Base-by-base conservation (phyloP, 805 yeast species). In the Cyberlindnera misumaiensis region DNA sequence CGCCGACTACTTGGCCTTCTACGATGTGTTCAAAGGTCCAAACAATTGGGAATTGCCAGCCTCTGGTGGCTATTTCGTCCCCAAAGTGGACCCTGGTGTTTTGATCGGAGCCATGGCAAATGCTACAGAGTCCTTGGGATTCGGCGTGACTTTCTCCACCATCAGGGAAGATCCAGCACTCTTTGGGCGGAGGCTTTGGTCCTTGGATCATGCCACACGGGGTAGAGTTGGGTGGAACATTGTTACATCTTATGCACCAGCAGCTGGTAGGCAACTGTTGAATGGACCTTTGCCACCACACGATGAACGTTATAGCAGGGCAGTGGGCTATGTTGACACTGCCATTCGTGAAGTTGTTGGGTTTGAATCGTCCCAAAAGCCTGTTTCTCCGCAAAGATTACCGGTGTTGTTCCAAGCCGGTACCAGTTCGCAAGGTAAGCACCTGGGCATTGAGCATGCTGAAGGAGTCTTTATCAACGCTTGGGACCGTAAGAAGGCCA, bases 211-310 rank as follows among this genome's bases (percentile, higher is more conserved):
- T 41, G 55, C 67, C 29, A 58, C 67, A 6, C 53, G 54, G 8
- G 73, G 73, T 4, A 55, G 73, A 43, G 49, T 68, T 36, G 73
- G 73, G 13, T 68, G 73, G 73, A 68, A 68, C 45, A 60, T 68
- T n/a, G 72, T 68, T 22, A 60, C 70, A 7, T 63, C 70, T 1
- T 67, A 67, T 38, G 53, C 65, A 34, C 70, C 67, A 33, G 58
- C 66, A 47, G 72, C 68, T 4, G 65, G 72, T 3, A 51, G 64
- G 40, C 65, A 67, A 40, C 45, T 65, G 25, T 45, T 65, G 26
- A 66, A 67, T 41, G 45, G 42, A 4, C 44, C 46, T 5, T 32
- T 47, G 33, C 51, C 70, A 10, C 58, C 58, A 3, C 72, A 67
- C 44, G 67, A 64, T 30, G 67, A 65, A 41, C 59, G 73, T 39